Evolutionary conservation across 345 rosid genomes (phyloP), one percentile per base, ranked within the genome.

Genomic region (Psidium guajava): DNA sequence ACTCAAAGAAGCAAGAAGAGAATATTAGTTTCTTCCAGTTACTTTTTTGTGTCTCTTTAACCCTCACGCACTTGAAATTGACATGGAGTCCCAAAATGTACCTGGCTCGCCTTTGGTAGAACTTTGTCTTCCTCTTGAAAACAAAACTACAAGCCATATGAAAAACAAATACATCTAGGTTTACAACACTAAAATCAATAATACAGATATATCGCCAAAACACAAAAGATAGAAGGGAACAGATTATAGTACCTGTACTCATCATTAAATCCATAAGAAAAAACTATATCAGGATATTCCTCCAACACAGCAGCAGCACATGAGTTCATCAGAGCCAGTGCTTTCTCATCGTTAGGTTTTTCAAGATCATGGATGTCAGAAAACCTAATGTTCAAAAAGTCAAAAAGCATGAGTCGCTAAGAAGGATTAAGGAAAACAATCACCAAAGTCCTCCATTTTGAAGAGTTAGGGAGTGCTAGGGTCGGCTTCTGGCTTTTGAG

Each of bases 101-200:
- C 98, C 98, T 94, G 91, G 94, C 94, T 82, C 98, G 94, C 86
- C 99, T 91, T 87, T 94, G 96, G 89, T 96, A 94, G 92, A 95
- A 95, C 85, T 89, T 92, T 42, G 97, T 89, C 44, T 92, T 92
- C 89, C 91, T 94, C 95, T 95, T 94, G 89, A 95, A 94, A 77
- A 92, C 91, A 89, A 96, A 96, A 91, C 98, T 96, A 94, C 44
- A 81, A 84, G 75, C 25, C 5, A 88, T 22, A 54, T 53, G 84
- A 82, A 82, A 28, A 32, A 56, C 10, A 54, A 24, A 40, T 27
- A 82, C 47, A 28, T 20, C 42, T 28, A 82, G 44, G 36, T 53
- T 82, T 42, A 40, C 59, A 55, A 85, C 54, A 51, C 40, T 54
- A 21, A 73, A 3, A 40, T 14, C 53, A 59, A 36, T 13, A 83